A percentile compares a stretch with the other conserved stretches of the same genome.
Evolutionary conservation across 257 asterid genomes (phyloP).

Genomic region (Perilla frutescens): DNA sequence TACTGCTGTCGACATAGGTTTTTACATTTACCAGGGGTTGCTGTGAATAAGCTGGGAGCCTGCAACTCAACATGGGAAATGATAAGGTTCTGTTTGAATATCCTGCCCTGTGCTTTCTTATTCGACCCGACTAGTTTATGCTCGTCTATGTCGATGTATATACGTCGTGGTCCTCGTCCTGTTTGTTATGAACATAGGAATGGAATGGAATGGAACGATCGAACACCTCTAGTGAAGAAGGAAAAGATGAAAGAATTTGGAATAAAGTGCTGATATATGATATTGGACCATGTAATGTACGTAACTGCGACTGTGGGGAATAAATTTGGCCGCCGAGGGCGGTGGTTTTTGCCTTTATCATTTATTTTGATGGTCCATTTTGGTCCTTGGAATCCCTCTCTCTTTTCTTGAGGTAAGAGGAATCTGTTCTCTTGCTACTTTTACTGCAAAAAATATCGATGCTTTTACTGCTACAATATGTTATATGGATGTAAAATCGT

Average conservation of each 20-base stretch:
- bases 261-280: conserved; percentile 5
- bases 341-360: neutral
- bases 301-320: conserved; percentile 24
- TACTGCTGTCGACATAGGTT: too few species aligned
- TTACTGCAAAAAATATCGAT: neutral
- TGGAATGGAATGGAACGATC: neutral
- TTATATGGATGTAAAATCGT: too few species aligned
- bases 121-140: neutral
- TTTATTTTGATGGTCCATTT: neutral
- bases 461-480: too few species aligned
- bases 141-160: neutral
- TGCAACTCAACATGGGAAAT: conserved; percentile 10
- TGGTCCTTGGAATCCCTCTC: neutral
- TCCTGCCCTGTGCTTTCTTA: neutral
- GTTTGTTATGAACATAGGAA: neutral
- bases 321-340: conserved; percentile 20
- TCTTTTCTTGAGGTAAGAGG: neutral
- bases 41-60: conserved; percentile 1
- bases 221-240: neutral
- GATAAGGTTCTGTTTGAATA: conserved; percentile 28
- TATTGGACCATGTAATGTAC: neutral
- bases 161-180: too few species aligned
- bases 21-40: neutral
- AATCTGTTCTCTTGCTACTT: conserved; percentile 10
- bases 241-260: conserved; percentile 12